A percentile compares a stretch with the other conserved stretches of the same genome.
phyloP scores from a whole-genome alignment of 768 basidiomycete species.

The Suillus bovinus region DNA sequence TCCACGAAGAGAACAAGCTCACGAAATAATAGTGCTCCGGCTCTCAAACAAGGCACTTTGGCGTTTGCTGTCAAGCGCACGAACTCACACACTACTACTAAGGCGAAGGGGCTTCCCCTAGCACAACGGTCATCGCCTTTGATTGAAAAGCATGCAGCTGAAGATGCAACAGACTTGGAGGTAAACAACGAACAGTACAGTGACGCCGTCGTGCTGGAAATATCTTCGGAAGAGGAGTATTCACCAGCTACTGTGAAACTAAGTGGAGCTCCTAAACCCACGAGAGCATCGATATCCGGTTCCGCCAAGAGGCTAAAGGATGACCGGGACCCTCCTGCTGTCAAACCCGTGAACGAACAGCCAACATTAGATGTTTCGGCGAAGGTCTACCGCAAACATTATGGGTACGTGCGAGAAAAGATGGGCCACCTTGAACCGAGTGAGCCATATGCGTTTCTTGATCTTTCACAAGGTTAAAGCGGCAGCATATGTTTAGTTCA shows the following conservation, averaged over 20 bases:
- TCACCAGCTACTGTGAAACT: conserved; percentile 4
- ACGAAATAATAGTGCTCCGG: conserved; percentile 9
- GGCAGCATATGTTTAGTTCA: conserved; percentile 54
- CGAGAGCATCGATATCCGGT: conserved; percentile 16
- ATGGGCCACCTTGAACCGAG: conserved; percentile 61
- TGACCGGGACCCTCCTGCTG: conserved; percentile 4
- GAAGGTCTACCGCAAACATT: conserved; percentile 54
- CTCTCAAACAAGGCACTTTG: conserved; percentile 47
- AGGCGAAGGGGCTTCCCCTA: conserved; percentile 17
- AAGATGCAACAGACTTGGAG: conserved; percentile 1
- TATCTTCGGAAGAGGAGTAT: conserved; percentile 24
- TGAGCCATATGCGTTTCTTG: conserved; percentile 26
- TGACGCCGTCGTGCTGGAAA: conserved; percentile 13
- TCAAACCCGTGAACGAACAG: conserved; percentile 11
- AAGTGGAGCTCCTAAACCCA: conserved; percentile 23
- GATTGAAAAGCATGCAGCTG: conserved; percentile 9
- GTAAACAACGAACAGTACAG: background rate
- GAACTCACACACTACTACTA: conserved; percentile 24
- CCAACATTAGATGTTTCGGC: conserved; percentile 42
- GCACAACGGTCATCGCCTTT: background rate
- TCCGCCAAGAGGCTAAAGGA: conserved; percentile 9
- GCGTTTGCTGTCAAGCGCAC: conserved; percentile 49
- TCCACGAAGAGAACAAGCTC: background rate
- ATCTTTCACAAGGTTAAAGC: background rate
- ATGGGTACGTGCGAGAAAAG: conserved; percentile 45